Evolutionary conservation across 2,329 filamentous ascomycete genomes (phyloP), one percentile per base, ranked within the genome.

Genomic region (Hypoxylon sp.): DNA sequence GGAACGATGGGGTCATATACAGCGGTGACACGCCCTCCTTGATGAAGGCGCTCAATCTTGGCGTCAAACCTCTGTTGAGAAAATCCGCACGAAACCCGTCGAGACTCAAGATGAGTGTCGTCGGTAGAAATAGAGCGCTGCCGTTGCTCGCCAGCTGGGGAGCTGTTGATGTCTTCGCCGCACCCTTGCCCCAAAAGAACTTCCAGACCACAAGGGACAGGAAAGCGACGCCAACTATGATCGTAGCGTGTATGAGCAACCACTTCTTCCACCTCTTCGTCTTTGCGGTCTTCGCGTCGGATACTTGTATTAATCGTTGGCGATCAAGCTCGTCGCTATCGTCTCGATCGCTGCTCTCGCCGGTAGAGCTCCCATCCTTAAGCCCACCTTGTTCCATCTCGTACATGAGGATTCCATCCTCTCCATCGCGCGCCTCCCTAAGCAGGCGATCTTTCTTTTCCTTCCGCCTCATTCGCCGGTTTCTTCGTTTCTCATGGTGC

Each of bases 41-140:
- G 65, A 97, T 83, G 68, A 99, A 90, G 1, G 88, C 84, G 70
- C 88, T 92, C 7, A 99, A 82, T 1, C 90, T 89, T 0, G 94
- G 95, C 1, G 94, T 97, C 30, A 98, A 79, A 0, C 89, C 90
- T 13, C 93, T 89, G 67, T 91, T 87, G 41, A 99, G 82, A 73
- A 97, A 98, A 75, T 98, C 95, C 19, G 95, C 94, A 15, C 95
- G 90, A 80, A 99, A 98, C 3, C 95, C 95, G 77, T 99, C 95
- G 17, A 99, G 84, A 47, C 94, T 97, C 74, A 99, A 91, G 56
- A 98, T 83, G 62, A 99, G 91, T 1, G 95, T 97, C 0, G 95
- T 99, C 0, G 94, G 93, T 8, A 89, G 90, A 75, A 98, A 99
- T 4, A 92, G 80, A 1, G 93, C 91, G 0, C 93, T 97, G 56